Conservation (phyloP, 164 flowering plant species). For the Dillenia turbinata region DNA sequence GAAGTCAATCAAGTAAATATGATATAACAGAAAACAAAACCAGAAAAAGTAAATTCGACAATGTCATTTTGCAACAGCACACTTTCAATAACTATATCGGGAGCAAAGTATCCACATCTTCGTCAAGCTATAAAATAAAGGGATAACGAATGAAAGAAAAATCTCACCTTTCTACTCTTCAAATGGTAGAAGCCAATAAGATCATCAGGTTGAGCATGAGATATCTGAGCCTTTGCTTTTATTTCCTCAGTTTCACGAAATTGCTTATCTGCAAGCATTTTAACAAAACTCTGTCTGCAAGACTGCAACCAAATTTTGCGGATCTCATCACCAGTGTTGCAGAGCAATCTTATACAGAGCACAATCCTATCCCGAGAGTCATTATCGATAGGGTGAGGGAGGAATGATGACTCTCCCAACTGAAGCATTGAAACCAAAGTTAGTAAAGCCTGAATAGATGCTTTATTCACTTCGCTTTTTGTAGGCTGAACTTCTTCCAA, state of each 20-base stretch:
- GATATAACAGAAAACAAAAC: background rate
- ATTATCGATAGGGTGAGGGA: constrained; percentile 88
- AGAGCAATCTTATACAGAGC: constrained; percentile 77
- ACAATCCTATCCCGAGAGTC: constrained; percentile 82
- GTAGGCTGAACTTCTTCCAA: constrained; percentile 89
- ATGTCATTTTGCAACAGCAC: no score
- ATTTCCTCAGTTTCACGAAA: constrained; percentile 79
- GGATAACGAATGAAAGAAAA: no score
- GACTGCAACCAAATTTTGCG: constrained; percentile 86
- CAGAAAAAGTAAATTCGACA: no score
- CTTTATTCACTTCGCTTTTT: constrained; percentile 75
- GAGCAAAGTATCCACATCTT: background rate
- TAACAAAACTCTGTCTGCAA: constrained; percentile 87
- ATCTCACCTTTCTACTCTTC: constrained; percentile 90
- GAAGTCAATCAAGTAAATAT: no score
- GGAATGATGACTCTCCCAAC: constrained; percentile 73
- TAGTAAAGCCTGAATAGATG: constrained; percentile 51
- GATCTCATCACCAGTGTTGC: constrained; percentile 71
- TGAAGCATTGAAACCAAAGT: constrained; percentile 88
- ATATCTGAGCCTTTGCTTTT: constrained; percentile 83
- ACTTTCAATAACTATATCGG: no score
- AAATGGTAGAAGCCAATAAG: constrained; percentile 93
- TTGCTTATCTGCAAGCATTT: constrained; percentile 95
- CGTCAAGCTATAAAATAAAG: constrained; percentile 1
- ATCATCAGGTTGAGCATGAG: constrained; percentile 92